Conservation (phyloP, 2,329 filamentous ascomycete species). For the Aotearoamyces nothofagi region DNA sequence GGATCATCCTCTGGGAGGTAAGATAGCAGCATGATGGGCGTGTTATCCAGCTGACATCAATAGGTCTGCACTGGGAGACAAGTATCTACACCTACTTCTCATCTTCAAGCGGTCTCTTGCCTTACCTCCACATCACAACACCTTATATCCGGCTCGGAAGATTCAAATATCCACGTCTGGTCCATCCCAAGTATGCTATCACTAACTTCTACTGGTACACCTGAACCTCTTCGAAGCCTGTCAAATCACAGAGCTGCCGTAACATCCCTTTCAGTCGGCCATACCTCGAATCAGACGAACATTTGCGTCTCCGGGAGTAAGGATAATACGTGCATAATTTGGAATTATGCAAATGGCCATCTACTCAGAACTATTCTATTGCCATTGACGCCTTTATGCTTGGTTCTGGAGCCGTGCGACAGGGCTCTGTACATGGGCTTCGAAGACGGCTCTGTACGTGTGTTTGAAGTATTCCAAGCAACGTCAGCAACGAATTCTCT, state of each 20-base stretch:
- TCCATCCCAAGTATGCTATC: conserved; percentile 60
- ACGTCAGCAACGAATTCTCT: conserved; percentile 21
- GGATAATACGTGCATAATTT: conserved; percentile 81
- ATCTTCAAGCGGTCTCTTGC: conserved; percentile 68
- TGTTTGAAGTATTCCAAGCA: conserved; percentile 31
- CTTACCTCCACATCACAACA: conserved; percentile 58
- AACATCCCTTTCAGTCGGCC: conserved; percentile 46
- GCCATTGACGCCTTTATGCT: conserved; percentile 53
- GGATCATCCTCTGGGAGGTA: conserved; percentile 88
- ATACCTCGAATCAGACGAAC: conserved; percentile 58
- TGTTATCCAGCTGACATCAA: conserved; percentile 3
- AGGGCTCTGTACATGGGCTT: conserved; percentile 70
- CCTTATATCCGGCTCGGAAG: conserved; percentile 64
- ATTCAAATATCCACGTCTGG: conserved; percentile 90
- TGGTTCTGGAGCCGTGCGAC: conserved; percentile 68
- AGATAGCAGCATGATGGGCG: no score
- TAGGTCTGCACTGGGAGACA: conserved; percentile 63
- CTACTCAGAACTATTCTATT: conserved; percentile 72
- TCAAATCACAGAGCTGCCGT: conserved; percentile 63
- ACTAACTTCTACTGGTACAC: conserved; percentile 34
- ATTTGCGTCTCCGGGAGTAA: conserved; percentile 72
- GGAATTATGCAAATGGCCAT: conserved; percentile 75
- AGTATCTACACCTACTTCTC: conserved; percentile 59
- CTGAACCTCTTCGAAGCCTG: conserved; percentile 62
- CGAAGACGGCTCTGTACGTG: conserved; percentile 65